Conservation (phyloP, 106 monocot genomes). For the Apostasia ramifera region DNA sequence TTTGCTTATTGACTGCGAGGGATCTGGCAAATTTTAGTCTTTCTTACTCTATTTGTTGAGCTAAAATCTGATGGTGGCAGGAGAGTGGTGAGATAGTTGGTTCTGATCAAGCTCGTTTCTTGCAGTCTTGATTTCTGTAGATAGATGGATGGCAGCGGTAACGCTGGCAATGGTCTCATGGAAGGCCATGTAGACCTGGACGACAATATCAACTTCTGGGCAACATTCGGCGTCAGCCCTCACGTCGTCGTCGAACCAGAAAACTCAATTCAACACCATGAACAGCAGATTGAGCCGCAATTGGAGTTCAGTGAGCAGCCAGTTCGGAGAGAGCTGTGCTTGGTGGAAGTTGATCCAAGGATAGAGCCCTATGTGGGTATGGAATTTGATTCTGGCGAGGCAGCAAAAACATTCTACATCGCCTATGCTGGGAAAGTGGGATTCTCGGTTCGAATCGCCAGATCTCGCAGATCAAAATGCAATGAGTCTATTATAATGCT, state of each 20-base stretch:
- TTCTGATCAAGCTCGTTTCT: not conserved
- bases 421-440: slow-evolving; percentile 69
- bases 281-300: slow-evolving; percentile 21
- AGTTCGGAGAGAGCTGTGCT: slow-evolving; percentile 41
- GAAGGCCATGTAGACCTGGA: slow-evolving; percentile 48
- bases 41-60: not conserved
- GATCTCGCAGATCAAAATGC: slow-evolving; percentile 64
- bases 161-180: slow-evolving; percentile 31
- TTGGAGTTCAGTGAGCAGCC: slow-evolving; percentile 30
- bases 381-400: slow-evolving; percentile 74
- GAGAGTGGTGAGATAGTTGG: not conserved
- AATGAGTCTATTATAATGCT: slow-evolving; percentile 71
- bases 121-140: slow-evolving; percentile 1
- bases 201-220: slow-evolving; percentile 70
- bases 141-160: slow-evolving; percentile 35
- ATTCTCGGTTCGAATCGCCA: slow-evolving; percentile 59
- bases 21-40: not conserved
- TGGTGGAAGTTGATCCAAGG: slow-evolving; percentile 38
- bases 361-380: slow-evolving; percentile 64
- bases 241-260: slow-evolving; percentile 36
- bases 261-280: slow-evolving; percentile 13
- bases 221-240: slow-evolving; percentile 48
- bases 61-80: not conserved
- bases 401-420: slow-evolving; percentile 74
- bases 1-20: not conserved